A percentile compares a stretch with the other conserved stretches of the same genome.
phyloP scores from a whole-genome alignment of 495 filamentous ascomycete species.

The Aspergillus steynii region DNA sequence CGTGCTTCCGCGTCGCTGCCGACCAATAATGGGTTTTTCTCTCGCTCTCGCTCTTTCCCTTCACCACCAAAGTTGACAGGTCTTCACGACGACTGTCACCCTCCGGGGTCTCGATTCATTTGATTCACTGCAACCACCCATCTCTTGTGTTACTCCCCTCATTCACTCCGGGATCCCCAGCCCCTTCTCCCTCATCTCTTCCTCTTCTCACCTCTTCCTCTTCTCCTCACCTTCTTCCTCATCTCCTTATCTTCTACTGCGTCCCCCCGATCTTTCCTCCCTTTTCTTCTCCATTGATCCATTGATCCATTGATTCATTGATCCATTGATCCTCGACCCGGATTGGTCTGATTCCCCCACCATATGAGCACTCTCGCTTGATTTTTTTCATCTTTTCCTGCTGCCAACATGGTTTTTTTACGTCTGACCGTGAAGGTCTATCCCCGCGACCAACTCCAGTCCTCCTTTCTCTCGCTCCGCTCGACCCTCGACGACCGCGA shows the following conservation, averaged over 20 bases:
- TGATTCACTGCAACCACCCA: background rate
- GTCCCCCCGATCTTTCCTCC: background rate
- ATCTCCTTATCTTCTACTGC: background rate
- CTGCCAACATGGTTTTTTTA: constrained; percentile 34
- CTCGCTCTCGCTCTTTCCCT: background rate
- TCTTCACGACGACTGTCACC: background rate
- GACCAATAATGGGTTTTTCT: background rate
- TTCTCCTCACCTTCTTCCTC: background rate
- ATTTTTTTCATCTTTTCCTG: background rate
- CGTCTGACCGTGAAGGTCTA: constrained; percentile 39
- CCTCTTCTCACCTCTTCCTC: background rate
- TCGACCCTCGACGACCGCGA: constrained; percentile 13
- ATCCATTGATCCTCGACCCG: too few species aligned
- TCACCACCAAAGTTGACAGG: background rate
- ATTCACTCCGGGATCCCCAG: background rate
- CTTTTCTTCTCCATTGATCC: background rate
- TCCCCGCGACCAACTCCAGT: constrained; percentile 29
- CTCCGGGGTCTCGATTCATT: background rate
- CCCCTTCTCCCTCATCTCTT: too few species aligned
- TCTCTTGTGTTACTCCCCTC: background rate
- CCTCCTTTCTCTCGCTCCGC: constrained; percentile 14
- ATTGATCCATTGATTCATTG: too few species aligned
- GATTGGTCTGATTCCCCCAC: too few species aligned
- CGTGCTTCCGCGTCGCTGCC: background rate
- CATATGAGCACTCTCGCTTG: background rate